Conservation (phyloP, 2,329 filamentous ascomycete species). For the Penicillium sp. region DNA sequence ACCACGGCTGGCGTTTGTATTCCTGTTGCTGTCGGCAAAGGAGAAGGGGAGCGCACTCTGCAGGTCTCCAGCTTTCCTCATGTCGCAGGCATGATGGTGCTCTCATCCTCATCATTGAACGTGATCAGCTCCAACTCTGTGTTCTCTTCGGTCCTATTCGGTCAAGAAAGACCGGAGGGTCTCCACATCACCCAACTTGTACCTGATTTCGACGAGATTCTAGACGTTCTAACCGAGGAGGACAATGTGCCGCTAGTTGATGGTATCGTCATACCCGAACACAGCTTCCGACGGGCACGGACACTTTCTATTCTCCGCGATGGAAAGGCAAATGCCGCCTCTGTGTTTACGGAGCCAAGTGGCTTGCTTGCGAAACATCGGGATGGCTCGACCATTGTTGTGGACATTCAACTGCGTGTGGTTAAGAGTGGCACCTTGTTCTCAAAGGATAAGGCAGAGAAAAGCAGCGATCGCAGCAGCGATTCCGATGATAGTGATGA, state of each 20-base stretch:
- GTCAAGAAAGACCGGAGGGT: conserved; percentile 78
- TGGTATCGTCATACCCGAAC: conserved; percentile 95
- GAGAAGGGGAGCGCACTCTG: conserved; percentile 67
- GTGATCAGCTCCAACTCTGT: conserved; percentile 93
- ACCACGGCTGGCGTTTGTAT: conserved; percentile 76
- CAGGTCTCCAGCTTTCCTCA: conserved; percentile 93
- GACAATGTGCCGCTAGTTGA: conserved; percentile 80
- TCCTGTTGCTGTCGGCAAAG: conserved; percentile 75
- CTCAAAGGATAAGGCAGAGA: conserved; percentile 58
- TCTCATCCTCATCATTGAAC: conserved; percentile 72
- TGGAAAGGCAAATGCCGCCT: conserved; percentile 72
- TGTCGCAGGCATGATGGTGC: conserved; percentile 92
- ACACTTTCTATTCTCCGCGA: conserved; percentile 81
- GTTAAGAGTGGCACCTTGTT: conserved; percentile 79
- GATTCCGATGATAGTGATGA: conserved; percentile 47
- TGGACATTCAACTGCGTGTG: conserved; percentile 95
- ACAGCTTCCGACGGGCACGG: conserved; percentile 86
- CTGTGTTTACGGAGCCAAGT: conserved; percentile 77
- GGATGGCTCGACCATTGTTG: conserved; percentile 86
- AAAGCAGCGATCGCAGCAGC: conserved; percentile 62
- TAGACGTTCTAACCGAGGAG: conserved; percentile 78
- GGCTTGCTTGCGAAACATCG: conserved; percentile 83
- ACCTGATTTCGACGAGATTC: conserved; percentile 79
- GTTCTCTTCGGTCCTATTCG: conserved; percentile 89
- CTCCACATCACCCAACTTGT: conserved; percentile 76